Base-by-base conservation (phyloP, 1,284 basidiomycete species). In the Apiotrichum laibachii region DNA sequence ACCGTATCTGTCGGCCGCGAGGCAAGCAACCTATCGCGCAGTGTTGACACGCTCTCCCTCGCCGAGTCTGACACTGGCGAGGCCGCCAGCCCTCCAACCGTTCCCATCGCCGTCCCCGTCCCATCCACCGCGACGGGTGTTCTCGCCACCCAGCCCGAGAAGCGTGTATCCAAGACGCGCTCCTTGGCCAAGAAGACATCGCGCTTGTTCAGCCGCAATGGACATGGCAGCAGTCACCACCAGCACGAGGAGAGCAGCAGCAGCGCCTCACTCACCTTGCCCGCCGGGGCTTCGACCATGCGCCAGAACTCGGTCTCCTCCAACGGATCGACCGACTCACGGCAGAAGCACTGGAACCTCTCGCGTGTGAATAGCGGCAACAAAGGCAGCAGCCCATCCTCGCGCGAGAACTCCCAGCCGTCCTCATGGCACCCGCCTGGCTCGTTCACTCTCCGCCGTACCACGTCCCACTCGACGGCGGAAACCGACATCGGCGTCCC, bases 111-210 rank as follows among this genome's bases (percentile, higher is more conserved):
- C 15, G 26, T 31, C 26, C 26, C 49, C 39, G 31, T 34, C 52
- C 34, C 37, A 43, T 5, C 22, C 44, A 31, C 21, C 56, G 13
- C 26, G 34, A 19, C 39, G 8, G 13, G 35, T 50, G 19, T 40
- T 34, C 8, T 33, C 21, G 18, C 19, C 21, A 5, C 59, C 60
- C 6, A n/a, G 40, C 26, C 26, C 13, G 61, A 53, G 16, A 61
- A 67, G 53, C 59, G 59, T 35, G 61, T 65, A 53, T 63, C 60
- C 7, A 75, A 71, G 53, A 61, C 71, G 7, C 61, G 68, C 16
- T 56, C 64, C 13, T 53, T 77, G 35, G 75, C 68, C 2, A 75
- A 75, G 64, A 77, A 77, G 66, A 77, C 75, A 0, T 73, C 72
- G 18, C 65, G 69, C 31, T 55, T 77, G 47, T 77, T 77, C 50